Evolutionary conservation across 1,284 basidiomycete genomes (phyloP).

Genomic region (Leccinum laetum): DNA sequence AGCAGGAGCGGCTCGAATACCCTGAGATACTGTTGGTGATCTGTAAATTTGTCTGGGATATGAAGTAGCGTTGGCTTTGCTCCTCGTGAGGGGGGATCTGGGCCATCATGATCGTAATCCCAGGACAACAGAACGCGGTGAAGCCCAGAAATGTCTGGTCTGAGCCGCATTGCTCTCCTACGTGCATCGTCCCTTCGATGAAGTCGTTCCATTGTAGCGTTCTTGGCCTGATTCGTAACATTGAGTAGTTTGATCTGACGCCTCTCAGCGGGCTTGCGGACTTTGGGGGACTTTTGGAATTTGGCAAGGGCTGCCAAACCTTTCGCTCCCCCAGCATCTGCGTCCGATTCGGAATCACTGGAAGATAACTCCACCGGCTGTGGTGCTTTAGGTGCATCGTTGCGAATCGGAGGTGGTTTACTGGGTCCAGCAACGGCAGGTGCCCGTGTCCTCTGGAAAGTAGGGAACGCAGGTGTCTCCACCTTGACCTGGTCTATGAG

Average conservation of each 20-base stretch:
- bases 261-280: conserved; percentile 56
- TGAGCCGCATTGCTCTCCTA: conserved; percentile 68
- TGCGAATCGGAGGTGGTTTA: conserved; percentile 21
- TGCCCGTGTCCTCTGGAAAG: conserved; percentile 33
- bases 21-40: conserved; percentile 69
- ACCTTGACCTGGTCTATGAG: conserved; percentile 37
- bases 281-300: conserved; percentile 61
- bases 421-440: conserved; percentile 17
- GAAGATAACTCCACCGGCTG: conserved; percentile 35
- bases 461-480: conserved; percentile 33
- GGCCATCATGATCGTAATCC: conserved; percentile 76
- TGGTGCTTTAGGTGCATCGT: conserved; percentile 21
- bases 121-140: conserved; percentile 86
- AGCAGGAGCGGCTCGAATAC: conserved; percentile 89
- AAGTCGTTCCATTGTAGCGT: conserved; percentile 48
- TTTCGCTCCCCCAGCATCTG: conserved; percentile 43
- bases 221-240: conserved; percentile 43
- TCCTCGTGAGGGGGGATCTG: conserved; percentile 53
- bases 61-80: conserved; percentile 35
- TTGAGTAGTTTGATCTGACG: conserved; percentile 76
- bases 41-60: conserved; percentile 70
- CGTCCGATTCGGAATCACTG: conserved; percentile 53
- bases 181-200: conserved; percentile 62
- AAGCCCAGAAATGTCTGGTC: conserved; percentile 81
- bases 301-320: conserved; percentile 63